Base-by-base conservation (phyloP, 2,329 filamentous ascomycete species). In the Ceratocystis papillata region DNA sequence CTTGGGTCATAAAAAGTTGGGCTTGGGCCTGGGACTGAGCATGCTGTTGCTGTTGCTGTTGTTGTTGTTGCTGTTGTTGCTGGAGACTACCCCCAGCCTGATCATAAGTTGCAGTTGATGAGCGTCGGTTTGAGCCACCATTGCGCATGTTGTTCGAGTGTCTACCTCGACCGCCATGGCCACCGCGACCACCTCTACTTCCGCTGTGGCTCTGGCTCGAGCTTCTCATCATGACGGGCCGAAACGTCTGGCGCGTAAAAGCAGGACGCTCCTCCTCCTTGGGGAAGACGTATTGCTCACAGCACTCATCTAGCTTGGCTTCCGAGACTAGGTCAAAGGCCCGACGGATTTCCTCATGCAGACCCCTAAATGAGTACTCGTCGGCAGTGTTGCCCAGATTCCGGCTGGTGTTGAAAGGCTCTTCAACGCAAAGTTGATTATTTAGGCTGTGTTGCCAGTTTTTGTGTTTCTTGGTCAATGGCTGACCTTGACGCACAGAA, bases 311-410 rank as follows among this genome's bases (percentile, higher is more conserved):
- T 57, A 99, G 80, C 71, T 94, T 90, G 25, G 85, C 89, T 63
- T 88, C 83, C 1, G 88, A 85, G 20, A 96, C 83, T 65, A 90
- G 77, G 67, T 91, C 88, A 73, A 96, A 97, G 0, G 94, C 94
- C 70, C 91, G 83, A 68, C 94, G 85, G 62, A 99, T 79, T 76
- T 99, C 94, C 70, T 90, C 76, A 74, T 99, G 94, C 37, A 99
- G 83, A 1, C 94, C 94, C 63, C 88, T 85, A 76, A 96, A 96
- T 0, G 94, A 93, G 55, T 89, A 95, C 73, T 96, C 92, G 73
- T 99, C 94, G 7, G 91, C 94, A 1, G 94, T 97, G 72, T 99
- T 99, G 53, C 92, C 94, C 59, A 99, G 80, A 74, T 99, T 99
- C 53, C 94, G 85, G 45, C 82, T 81, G 3, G 82, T 87, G 72